phyloP scores from a whole-genome alignment of 176 grass and related monocot genomes.

The Zizania latifolia region DNA sequence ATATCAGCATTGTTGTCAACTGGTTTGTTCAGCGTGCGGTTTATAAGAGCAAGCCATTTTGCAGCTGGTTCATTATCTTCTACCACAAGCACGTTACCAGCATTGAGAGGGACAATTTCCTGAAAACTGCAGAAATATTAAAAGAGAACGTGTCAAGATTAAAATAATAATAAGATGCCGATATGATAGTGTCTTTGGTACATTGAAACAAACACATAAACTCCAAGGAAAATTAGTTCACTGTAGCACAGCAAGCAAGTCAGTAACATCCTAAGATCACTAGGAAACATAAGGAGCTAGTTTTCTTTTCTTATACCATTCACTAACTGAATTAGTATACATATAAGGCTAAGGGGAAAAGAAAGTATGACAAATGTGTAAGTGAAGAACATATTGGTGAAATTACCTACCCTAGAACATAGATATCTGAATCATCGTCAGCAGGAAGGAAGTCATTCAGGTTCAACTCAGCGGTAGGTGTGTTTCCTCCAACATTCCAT shows the following conservation, averaged over 20 bases:
- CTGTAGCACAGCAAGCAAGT: neutral
- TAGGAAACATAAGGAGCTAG: neutral
- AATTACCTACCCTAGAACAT: slow-evolving; percentile 81
- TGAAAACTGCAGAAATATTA: slow-evolving; percentile 64
- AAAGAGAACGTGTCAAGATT: slow-evolving; percentile 3
- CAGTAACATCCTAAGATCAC: neutral
- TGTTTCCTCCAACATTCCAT: slow-evolving; percentile 90
- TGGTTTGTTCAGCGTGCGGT: slow-evolving; percentile 44
- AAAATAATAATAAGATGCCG: neutral
- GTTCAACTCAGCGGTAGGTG: slow-evolving; percentile 60
- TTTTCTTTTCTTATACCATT: neutral
- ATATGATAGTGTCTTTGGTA: neutral
- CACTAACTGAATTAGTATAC: neutral
- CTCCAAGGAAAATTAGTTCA: neutral
- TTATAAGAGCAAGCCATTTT: slow-evolving; percentile 79
- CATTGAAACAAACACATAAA: neutral
- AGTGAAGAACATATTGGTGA: neutral
- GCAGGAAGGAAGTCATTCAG: slow-evolving; percentile 76
- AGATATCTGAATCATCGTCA: slow-evolving; percentile 74
- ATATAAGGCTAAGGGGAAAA: neutral
- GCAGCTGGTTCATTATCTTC: slow-evolving; percentile 79
- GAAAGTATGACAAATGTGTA: neutral
- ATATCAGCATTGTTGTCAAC: slow-evolving; percentile 33
- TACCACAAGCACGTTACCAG: slow-evolving; percentile 80
- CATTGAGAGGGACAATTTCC: slow-evolving; percentile 97